These are phyloP conservation scores for Pythium rishiriense DNA, from an alignment of 352 stramenopile genomes.

Conservation along the genomic window DNA sequence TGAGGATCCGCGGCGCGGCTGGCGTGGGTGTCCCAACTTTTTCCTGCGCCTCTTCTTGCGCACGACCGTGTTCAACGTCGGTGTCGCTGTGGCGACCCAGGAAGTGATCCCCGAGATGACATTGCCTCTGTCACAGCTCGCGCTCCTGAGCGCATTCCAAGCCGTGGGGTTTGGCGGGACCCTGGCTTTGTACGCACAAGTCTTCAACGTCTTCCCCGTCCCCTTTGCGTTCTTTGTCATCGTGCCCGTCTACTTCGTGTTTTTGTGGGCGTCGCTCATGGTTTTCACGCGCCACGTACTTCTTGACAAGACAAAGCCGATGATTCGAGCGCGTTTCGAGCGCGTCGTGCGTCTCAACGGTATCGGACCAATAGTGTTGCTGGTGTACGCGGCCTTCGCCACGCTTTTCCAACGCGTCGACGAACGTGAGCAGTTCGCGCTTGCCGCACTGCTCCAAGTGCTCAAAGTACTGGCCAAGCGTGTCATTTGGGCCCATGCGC, in stretches of 20 bases:
- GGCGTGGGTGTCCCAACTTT: conserved; percentile 21
- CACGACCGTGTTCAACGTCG: conserved; percentile 24
- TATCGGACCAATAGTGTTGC: conserved; percentile 17
- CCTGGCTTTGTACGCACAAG: conserved; percentile 22
- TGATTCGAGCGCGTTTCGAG: background rate
- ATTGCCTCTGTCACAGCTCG: conserved; percentile 22
- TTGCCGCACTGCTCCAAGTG: conserved; percentile 32
- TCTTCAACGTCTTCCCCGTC: conserved; percentile 31
- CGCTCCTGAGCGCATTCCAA: conserved; percentile 17
- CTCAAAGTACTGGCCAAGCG: conserved; percentile 28
- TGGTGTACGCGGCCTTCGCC: conserved; percentile 36
- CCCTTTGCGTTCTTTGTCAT: conserved; percentile 32
- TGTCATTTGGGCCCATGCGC: conserved; percentile 12
- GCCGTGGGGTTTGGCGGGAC: conserved; percentile 19
- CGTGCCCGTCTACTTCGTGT: conserved; percentile 19
- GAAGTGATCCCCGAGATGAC: conserved; percentile 33
- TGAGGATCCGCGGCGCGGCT: conserved; percentile 7
- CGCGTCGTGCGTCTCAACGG: conserved; percentile 6
- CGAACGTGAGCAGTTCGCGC: conserved; percentile 27
- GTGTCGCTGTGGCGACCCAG: conserved; percentile 11
- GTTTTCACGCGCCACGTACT: conserved; percentile 1
- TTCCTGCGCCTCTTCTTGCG: conserved; percentile 31
- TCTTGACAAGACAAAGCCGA: background rate
- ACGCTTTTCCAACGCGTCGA: conserved; percentile 32
- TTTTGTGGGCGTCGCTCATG: conserved; percentile 21